Evolutionary conservation across 2,329 filamentous ascomycete genomes (phyloP).

Genomic region (Chaetomiaceae sp.): DNA sequence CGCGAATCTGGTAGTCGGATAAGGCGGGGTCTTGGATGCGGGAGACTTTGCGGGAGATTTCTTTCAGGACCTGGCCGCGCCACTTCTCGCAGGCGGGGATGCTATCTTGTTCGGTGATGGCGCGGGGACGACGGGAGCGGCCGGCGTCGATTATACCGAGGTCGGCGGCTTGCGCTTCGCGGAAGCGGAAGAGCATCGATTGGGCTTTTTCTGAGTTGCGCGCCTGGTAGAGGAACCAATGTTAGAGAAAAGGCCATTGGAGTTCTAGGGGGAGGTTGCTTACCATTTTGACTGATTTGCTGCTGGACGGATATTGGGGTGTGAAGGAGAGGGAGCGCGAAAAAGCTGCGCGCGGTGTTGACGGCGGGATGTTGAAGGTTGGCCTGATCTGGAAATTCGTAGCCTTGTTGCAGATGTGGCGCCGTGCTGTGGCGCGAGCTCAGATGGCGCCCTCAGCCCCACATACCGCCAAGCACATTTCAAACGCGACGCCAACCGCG

Average conservation of each 20-base stretch:
- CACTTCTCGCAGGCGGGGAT: conserved; percentile 94
- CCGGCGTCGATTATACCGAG: conserved; percentile 93
- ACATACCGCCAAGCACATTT: not conserved
- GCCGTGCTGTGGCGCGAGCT: not conserved
- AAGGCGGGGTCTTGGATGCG: conserved; percentile 88
- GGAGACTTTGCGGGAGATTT: conserved; percentile 93
- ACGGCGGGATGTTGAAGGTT: conserved; percentile 1
- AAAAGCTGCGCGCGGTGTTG: not conserved
- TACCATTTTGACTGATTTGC: conserved; percentile 19
- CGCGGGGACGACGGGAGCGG: conserved; percentile 82
- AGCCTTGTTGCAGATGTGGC: conserved; percentile 12
- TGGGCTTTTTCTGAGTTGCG: conserved; percentile 98
- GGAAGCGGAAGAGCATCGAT: conserved; percentile 99
- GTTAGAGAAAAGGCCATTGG: not conserved
- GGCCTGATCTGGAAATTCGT: conserved; percentile 18
- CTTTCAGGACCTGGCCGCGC: conserved; percentile 95
- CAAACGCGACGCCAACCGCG: not conserved
- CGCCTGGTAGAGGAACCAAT: conserved; percentile 50
- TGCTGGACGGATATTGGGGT: not conserved
- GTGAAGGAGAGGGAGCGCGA: not conserved
- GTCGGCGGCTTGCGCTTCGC: conserved; percentile 92
- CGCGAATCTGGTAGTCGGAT: conserved; percentile 94
- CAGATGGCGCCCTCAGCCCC: not conserved
- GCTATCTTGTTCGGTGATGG: conserved; percentile 78
- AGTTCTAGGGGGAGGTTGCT: not conserved